Evolutionary conservation across 495 filamentous ascomycete genomes (phyloP), one percentile per base, ranked within the genome.

Genomic region (Parathielavia appendiculata): DNA sequence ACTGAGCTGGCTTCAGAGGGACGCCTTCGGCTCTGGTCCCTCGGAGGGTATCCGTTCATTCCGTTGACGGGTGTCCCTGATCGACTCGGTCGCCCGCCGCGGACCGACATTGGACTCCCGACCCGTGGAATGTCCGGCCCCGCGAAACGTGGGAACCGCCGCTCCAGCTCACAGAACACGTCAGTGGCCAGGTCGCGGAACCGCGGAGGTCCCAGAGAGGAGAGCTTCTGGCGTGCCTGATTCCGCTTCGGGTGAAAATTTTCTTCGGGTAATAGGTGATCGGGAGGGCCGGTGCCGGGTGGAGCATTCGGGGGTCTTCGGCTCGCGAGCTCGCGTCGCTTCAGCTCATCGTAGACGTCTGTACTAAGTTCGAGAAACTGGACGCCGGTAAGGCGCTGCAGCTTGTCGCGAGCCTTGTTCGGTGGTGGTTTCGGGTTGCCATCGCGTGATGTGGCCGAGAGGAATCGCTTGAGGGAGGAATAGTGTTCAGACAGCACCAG

Each of bases 331-430:
- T 96, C 90, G 57, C 93, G 84, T 38, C 93, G 88, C 60, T 93
- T 81, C 44, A 97, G 76, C 72, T 98, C 93, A 71, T 98, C 93
- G 72, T 91, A 97, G 35, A 98, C 93, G 71, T 98, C 93, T 20
- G 92, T 97, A 67, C 90, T 96, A 20, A 98, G 78, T 75, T 98
- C 93, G 68, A 95, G 89, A 69, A 98, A 98, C 68, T 98, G 93
- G 23, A 92, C 90, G 11, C 86, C 76, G 1, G 91, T 95, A 38
- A 98, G 76, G 47, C 92, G 83, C 50, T 96, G 80, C 45, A 97
- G 77, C 75, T 98, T 98, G 72, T 97, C 93, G 51, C 90, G 82
- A 41, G 93, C 93, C 69, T 88, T 87, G 72, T 92, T 95, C 26
- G 89, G 86, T 62, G 85, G 83, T 39, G 83, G 82, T 59, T 84